phyloP scores from a whole-genome alignment of 169 alveolate genomes.

The Plasmodium gallinaceum region DNA sequence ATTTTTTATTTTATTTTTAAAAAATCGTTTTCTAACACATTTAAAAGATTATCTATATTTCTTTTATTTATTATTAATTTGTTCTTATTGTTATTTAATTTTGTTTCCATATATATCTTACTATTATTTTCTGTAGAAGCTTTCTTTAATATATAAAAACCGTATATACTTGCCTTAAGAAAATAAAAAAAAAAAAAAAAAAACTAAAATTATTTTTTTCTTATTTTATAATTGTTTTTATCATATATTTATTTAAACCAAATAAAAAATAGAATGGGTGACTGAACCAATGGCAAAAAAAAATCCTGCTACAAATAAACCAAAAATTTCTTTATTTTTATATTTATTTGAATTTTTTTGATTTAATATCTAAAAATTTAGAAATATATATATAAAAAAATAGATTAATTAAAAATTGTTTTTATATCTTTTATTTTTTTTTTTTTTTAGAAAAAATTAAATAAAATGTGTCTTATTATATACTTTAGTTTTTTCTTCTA shows the following conservation, averaged over 20 bases:
- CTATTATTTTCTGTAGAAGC: conserved; percentile 71
- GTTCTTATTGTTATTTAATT: conserved; percentile 70
- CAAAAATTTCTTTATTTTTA: conserved; percentile 61
- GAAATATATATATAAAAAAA: conserved; percentile 9
- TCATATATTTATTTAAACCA: conserved; percentile 33
- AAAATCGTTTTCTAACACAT: conserved; percentile 41
- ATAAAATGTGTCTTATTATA: background rate
- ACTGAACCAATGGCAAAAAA: conserved; percentile 69
- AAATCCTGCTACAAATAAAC: conserved; percentile 69
- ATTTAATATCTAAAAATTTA: conserved; percentile 66
- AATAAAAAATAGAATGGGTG: conserved; percentile 59
- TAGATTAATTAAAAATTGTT: background rate
- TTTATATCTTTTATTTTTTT: background rate
- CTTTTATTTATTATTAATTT: conserved; percentile 53
- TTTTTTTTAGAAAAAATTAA: background rate
- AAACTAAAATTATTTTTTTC: background rate
- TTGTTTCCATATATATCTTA: conserved; percentile 35
- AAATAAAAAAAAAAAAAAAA: conserved; percentile 17
- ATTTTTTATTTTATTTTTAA: conserved; percentile 16
- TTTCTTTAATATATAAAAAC: conserved; percentile 46
- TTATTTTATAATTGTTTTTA: background rate
- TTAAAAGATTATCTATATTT: conserved; percentile 35
- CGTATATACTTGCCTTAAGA: conserved; percentile 61
- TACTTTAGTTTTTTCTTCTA: conserved; percentile 68
- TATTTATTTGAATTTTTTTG: conserved; percentile 48